phyloP scores from a whole-genome alignment of 2,329 filamentous ascomycete species.

The Penicillium carneum region DNA sequence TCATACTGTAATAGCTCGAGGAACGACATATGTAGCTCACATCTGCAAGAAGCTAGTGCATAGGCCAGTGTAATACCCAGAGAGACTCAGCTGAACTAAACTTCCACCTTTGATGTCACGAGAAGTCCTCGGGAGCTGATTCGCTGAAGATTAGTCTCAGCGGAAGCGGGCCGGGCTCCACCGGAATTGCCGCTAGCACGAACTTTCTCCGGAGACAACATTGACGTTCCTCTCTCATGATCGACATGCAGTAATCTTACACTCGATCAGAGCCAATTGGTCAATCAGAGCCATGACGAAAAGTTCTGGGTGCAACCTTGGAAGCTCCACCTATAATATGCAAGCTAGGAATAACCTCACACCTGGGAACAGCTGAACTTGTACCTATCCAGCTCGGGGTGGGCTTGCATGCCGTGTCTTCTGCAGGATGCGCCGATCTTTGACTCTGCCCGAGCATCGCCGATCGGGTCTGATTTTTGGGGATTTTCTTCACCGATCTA shows the following conservation, averaged over 20 bases:
- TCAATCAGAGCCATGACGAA: neutral
- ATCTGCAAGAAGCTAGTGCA: neutral
- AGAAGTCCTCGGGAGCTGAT: neutral
- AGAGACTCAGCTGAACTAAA: neutral
- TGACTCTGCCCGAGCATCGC: neutral
- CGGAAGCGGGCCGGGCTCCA: slow-evolving; percentile 17
- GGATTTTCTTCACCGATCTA: neutral
- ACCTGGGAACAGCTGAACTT: neutral
- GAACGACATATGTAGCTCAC: neutral
- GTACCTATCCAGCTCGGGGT: neutral
- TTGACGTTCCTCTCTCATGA: neutral
- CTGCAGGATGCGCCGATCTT: neutral
- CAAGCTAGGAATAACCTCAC: neutral
- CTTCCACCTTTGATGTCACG: neutral
- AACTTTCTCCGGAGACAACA: slow-evolving; percentile 3
- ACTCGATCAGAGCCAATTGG: neutral
- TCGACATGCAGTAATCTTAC: neutral
- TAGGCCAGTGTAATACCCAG: neutral
- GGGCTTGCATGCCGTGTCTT: neutral
- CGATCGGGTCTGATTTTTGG: neutral
- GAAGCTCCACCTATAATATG: neutral
- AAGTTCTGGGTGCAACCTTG: neutral
- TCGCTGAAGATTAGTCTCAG: neutral
- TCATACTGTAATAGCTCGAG: neutral
- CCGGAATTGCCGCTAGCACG: neutral